These are phyloP conservation scores for Saprolegnia parasitica DNA, from an alignment of 352 stramenopile species.

Conservation along the genomic window DNA sequence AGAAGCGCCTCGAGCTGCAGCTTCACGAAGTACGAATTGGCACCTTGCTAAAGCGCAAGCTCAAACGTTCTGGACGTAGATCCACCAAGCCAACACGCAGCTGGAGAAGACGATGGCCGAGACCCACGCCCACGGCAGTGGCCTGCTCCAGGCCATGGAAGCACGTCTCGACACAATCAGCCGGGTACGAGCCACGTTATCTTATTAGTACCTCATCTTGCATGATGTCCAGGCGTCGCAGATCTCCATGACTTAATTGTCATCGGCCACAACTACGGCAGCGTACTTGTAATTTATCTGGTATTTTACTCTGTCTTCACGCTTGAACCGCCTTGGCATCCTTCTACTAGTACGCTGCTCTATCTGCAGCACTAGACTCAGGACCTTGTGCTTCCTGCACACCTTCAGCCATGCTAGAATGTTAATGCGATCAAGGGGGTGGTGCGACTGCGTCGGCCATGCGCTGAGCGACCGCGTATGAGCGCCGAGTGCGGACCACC, in stretches of 20 bases:
- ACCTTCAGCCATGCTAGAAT: no score
- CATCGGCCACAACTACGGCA: not conserved
- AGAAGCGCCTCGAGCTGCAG: slow-evolving; percentile 16
- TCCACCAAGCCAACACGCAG: slow-evolving; percentile 11
- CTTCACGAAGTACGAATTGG: slow-evolving; percentile 20
- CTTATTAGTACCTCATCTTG: not conserved
- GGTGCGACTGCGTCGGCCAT: no score
- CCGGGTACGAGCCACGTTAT: not conserved
- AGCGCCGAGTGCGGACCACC: no score
- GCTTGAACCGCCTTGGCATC: no score
- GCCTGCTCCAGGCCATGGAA: slow-evolving; percentile 6
- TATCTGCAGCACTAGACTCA: no score
- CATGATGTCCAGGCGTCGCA: not conserved
- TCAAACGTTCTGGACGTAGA: not conserved
- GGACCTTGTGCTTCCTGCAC: no score
- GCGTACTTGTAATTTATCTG: no score
- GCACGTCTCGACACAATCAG: slow-evolving; percentile 1
- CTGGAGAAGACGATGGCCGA: slow-evolving; percentile 13
- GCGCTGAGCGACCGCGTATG: no score
- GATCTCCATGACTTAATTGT: slow-evolving; percentile 2
- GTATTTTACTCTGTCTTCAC: no score
- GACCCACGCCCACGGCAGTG: not conserved
- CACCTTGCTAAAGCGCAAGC: not conserved
- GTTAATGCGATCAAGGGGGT: no score
- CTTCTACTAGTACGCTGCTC: no score